Conservation (phyloP, 352 stramenopile genomes). For the Globisporangium megalacanthum region DNA sequence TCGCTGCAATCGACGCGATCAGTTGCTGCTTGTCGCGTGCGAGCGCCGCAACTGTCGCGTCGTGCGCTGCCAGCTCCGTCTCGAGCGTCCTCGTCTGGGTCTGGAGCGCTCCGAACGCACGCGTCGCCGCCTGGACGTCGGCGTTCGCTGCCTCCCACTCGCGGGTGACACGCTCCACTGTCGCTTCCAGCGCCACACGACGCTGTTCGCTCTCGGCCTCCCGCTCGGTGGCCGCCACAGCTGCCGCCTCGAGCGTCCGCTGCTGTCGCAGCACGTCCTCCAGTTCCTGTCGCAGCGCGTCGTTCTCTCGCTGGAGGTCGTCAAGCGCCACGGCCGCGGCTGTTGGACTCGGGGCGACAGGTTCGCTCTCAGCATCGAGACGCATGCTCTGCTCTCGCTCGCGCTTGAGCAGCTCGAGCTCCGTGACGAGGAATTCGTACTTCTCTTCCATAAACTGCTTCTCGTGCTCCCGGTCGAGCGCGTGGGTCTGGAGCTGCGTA, state of each 20-base stretch:
- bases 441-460: conserved; percentile 32
- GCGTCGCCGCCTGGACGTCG: not conserved
- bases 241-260: too few relatives aligned
- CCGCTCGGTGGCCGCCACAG: too few relatives aligned
- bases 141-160: not conserved
- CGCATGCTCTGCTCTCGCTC: not conserved
- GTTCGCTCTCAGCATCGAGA: not conserved
- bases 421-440: conserved; percentile 22
- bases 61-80: not conserved
- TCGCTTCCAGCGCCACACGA: too few relatives aligned
- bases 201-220: too few relatives aligned
- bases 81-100: not conserved
- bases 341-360: too few relatives aligned
- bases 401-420: conserved; percentile 26
- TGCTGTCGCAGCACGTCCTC: too few relatives aligned
- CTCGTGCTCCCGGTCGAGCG: conserved; percentile 21
- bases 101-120: not conserved
- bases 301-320: too few relatives aligned
- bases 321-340: too few relatives aligned
- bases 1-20: not conserved
- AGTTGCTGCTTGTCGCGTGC: conserved; percentile 2
- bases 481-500: conserved; percentile 2
- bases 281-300: too few relatives aligned
- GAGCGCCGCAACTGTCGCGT: not conserved
- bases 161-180: too few relatives aligned